Evolutionary conservation across 768 basidiomycete species (phyloP), one percentile per base, ranked within the genome.

Genomic region (Rhodosporidiobolus sp.): DNA sequence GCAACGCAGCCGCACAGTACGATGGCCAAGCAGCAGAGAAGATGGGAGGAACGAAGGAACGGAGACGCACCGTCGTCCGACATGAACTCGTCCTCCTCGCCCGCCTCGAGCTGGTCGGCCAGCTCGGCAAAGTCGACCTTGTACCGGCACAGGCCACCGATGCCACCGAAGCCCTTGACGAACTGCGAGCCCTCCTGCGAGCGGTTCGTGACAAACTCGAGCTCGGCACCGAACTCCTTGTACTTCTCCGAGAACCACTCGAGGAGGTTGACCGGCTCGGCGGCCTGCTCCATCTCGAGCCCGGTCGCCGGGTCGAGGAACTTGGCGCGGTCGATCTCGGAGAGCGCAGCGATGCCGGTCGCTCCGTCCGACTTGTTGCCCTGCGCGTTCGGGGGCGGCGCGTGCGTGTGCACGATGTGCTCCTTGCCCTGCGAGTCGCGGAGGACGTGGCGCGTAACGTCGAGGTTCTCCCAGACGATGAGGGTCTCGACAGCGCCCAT

Each of bases 211-310:
- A 98, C 88, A 80, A 98, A 97, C 83, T 94, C 93, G 72, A 97
- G 88, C 77, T 89, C 89, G 63, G 95, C 92, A 73, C 95, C 96
- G 80, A 97, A 98, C 53, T 95, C 92, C 81, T 92, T 94, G 85
- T 98, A 99, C 80, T 94, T 93, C 81, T 98, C 96, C 56, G 96
- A 89, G 81, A 98, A 93, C 96, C 96, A 98, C 81, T 99, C 96
- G 70, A 99, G 87, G 17, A 98, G 86, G 60, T 90, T 85, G 79
- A 90, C 87, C 3, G 96, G 88, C 76, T 99, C 96, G 4, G 77
- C 78, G 16, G 83, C 82, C 81, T 90, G 89, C 80, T 99, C 96
- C 96, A 99, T 99, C 85, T 99, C 96, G 50, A 88, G 80, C 6
- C 91, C 89, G 24, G 94, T 99, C 7, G 91, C 90, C 82, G 95